Percentiles rank a stretch among this genome's conserved stretches.
Evolutionary conservation across 2,329 filamentous ascomycete species (phyloP).

Genomic region (Pezicula radicicola): DNA sequence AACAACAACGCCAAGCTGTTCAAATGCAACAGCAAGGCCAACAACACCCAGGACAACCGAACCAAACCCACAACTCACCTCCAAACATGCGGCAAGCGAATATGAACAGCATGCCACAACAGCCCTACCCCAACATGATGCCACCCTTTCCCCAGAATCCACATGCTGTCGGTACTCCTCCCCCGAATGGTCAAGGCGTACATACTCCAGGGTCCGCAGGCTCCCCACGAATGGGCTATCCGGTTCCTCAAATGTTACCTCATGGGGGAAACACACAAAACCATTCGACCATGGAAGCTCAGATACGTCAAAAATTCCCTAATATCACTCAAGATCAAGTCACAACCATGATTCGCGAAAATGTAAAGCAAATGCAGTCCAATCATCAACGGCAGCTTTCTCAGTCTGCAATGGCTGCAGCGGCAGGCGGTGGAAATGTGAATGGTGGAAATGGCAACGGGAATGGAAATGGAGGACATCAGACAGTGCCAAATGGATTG

Average conservation of each 20-base stretch:
- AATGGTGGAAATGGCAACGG: constrained; percentile 15
- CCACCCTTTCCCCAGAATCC: constrained; percentile 48
- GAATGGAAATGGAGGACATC: constrained; percentile 10
- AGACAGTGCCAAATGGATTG: constrained; percentile 25
- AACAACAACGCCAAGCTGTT: constrained; percentile 55
- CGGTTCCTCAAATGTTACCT: neutral
- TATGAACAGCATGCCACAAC: constrained; percentile 24
- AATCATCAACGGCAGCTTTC: constrained; percentile 40
- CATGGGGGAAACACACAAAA: no score
- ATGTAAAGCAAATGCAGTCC: constrained; percentile 29
- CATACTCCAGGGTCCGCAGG: constrained; percentile 20
- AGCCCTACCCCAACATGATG: constrained; percentile 39
- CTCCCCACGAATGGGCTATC: constrained; percentile 24
- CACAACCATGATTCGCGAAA: constrained; percentile 47
- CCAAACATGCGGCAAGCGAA: constrained; percentile 34
- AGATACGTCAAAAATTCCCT: constrained; percentile 23
- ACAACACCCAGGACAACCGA: constrained; percentile 25
- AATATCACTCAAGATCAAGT: constrained; percentile 49
- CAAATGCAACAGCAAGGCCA: constrained; percentile 30
- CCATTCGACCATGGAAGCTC: constrained; percentile 14
- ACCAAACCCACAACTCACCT: constrained; percentile 33
- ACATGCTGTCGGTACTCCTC: constrained; percentile 43
- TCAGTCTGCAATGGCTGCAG: constrained; percentile 49
- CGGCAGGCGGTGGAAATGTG: constrained; percentile 32
- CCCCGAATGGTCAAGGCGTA: constrained; percentile 15